phyloP scores from a whole-genome alignment of 352 stramenopile genomes.

The Discostella stelligera region DNA sequence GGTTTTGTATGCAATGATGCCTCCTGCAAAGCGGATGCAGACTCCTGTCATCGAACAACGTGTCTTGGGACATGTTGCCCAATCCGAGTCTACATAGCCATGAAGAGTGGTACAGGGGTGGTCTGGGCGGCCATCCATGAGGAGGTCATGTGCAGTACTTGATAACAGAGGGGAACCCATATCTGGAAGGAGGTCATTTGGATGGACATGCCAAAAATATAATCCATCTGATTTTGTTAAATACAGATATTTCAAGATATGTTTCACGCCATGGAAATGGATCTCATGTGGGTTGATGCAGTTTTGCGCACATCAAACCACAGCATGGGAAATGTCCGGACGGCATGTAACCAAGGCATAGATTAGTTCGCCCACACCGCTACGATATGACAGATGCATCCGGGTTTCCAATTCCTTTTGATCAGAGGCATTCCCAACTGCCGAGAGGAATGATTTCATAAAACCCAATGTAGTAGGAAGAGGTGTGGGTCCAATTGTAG shows the following conservation, averaged over 20 bases:
- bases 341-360: slow-evolving; percentile 23
- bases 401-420: slow-evolving; percentile 4
- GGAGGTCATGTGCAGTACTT: neutral
- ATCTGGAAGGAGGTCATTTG: neutral
- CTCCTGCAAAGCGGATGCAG: neutral
- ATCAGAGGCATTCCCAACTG: neutral
- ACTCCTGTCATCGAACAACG: neutral
- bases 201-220: neutral
- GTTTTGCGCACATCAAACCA: too few relatives aligned
- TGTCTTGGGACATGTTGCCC: slow-evolving; percentile 17
- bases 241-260: too few relatives aligned
- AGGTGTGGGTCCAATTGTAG: neutral
- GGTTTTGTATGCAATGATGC: too few relatives aligned
- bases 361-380: slow-evolving; percentile 38
- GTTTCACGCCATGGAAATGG: too few relatives aligned
- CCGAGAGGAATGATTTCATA: neutral
- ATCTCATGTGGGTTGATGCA: too few relatives aligned
- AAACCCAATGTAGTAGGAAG: neutral
- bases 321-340: neutral
- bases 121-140: neutral
- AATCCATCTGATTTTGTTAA: too few relatives aligned
- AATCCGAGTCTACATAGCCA: neutral
- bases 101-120: neutral
- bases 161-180: neutral
- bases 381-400: slow-evolving; percentile 26